Base-by-base conservation (phyloP, 2,329 filamentous ascomycete genomes). In the Metarhizium sp. region DNA sequence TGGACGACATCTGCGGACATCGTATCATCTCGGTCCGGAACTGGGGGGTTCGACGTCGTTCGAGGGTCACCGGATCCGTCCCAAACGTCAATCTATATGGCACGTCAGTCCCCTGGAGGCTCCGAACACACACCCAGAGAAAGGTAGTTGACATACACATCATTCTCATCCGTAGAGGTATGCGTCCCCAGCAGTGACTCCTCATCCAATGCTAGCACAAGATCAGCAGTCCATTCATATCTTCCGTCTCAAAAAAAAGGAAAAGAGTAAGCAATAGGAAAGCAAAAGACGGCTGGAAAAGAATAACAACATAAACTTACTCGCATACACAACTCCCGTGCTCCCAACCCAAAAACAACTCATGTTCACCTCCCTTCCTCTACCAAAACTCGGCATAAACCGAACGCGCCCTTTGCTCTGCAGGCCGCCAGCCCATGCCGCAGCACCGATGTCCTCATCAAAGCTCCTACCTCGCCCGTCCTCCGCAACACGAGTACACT, bases 161-260 rank as follows among this genome's bases (percentile, higher is more conserved):
- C 72, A n/a, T 75, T 69, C 3, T 65, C 59, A 52, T 80, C 73
- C 40, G 71, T 70, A 2, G 72, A 68, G 2, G 81, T 64, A 54
- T 78, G 75, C 2, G 65, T 69, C 2, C 71, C 73, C 10, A 70
- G 60, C 51, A 78, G 55, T 2, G 61, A 63, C 18, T 64, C 58
- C 14, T 69, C 68, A 52, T 72, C 69, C 45, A 69, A 48, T 30
- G 65, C 73, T 75, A 32, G 25, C 13, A 40, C 13, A 6, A 52
- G 48, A 51, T 59, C 52, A 57, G 55, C 34, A 16, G 25, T 25
- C 48, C 18, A 8, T 11, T 25, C 6, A 34, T 34, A 34, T 34
- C 25, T 25, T 25, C 25, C 25, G 25, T 25, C 25, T 25, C 25
- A 34, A 2, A 34, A 34, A 34, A 25, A 34, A 1, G 7, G 1